These are phyloP conservation scores for Astrothelium subdiscretum DNA, from an alignment of 495 filamentous ascomycete genomes.

Conservation along the genomic window DNA sequence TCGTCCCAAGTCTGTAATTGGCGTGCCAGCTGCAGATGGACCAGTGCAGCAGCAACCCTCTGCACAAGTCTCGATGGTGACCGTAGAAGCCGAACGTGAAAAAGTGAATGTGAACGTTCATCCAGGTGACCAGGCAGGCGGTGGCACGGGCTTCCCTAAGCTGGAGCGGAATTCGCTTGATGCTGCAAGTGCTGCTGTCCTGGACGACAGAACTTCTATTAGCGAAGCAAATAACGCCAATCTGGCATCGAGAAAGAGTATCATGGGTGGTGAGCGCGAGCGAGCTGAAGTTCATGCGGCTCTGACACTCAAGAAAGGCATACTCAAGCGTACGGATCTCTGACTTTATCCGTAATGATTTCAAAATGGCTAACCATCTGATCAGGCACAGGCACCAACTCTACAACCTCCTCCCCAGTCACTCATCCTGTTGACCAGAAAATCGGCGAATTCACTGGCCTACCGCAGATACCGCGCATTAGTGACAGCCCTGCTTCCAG, in stretches of 20 bases:
- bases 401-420: conserved; percentile 57
- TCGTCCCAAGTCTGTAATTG: conserved; percentile 82
- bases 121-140: conserved; percentile 53
- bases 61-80: conserved; percentile 84
- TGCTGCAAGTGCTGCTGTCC: conserved; percentile 31
- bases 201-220: conserved; percentile 31
- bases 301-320: conserved; percentile 65
- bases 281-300: conserved; percentile 82
- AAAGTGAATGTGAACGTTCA: conserved; percentile 70
- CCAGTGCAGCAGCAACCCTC: conserved; percentile 50
- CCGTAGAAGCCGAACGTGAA: conserved; percentile 83
- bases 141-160: conserved; percentile 77
- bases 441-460: conserved; percentile 10
- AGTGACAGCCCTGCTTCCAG: conserved; percentile 73
- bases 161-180: conserved; percentile 74
- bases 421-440: conserved; percentile 42
- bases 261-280: conserved; percentile 82
- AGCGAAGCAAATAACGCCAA: conserved; percentile 45
- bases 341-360: background rate
- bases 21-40: conserved; percentile 57
- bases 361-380: conserved; percentile 13
- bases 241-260: conserved; percentile 58
- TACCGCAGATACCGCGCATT: conserved; percentile 44
- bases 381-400: conserved; percentile 47
- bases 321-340: conserved; percentile 73